A percentile compares a stretch with the other conserved stretches of the same genome.
Evolutionary conservation across 169 alveolate species (phyloP).

Genomic region (Toxoplasma gondii): DNA sequence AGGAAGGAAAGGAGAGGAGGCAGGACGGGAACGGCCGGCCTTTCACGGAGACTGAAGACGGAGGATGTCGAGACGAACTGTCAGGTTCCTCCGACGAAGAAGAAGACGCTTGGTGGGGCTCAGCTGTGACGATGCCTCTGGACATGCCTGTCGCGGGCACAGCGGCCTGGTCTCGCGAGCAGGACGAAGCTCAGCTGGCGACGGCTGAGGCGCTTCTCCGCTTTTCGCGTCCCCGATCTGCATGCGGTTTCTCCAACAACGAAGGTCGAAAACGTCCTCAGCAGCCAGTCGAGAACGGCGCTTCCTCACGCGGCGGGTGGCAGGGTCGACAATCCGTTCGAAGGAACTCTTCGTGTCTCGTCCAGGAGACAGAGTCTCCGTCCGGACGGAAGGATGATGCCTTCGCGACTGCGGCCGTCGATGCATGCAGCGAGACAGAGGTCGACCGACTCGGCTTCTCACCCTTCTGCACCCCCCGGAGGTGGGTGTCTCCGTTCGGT

Average conservation of each 20-base stretch:
- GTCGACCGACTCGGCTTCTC: not conserved
- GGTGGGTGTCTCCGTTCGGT: not conserved
- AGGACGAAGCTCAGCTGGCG: not conserved
- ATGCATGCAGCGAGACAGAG: not conserved
- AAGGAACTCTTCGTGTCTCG: too few species aligned
- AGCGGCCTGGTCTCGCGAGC: not conserved
- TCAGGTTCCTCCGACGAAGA: not conserved
- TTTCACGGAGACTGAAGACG: not conserved
- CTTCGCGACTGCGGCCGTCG: not conserved
- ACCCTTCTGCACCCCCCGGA: conserved; percentile 19
- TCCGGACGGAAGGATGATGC: not conserved
- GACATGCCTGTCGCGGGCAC: not conserved
- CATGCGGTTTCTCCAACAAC: too few species aligned
- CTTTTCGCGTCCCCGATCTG: not conserved
- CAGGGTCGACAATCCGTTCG: too few species aligned
- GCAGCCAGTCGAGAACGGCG: too few species aligned
- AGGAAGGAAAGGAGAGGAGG: not conserved
- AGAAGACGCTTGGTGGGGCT: conserved; percentile 2
- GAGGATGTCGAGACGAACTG: not conserved
- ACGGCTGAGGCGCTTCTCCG: not conserved
- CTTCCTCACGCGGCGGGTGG: too few species aligned
- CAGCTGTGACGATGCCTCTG: conserved; percentile 11
- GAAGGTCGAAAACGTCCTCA: too few species aligned
- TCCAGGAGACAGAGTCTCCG: not conserved
- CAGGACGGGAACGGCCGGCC: not conserved